Percentiles rank a stretch among this genome's conserved stretches.
phyloP scores from a whole-genome alignment of 441 rosid species.

The Theobroma grandiflorum region DNA sequence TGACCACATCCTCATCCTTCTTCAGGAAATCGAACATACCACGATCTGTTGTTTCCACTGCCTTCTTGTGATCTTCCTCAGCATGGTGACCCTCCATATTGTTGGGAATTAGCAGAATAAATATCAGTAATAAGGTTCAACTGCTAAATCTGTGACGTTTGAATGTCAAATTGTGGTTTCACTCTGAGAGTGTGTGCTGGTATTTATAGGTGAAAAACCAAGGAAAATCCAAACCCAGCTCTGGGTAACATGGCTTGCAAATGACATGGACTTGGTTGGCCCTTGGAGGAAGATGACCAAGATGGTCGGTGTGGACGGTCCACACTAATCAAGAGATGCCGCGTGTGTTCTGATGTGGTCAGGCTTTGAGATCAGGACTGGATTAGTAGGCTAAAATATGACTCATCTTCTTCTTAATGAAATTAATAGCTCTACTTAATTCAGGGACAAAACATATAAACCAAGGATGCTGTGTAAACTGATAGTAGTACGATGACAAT shows the following conservation, averaged over 20 bases:
- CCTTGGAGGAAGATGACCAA: conserved; percentile 18
- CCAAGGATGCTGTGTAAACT: background rate
- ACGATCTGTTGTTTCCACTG: conserved; percentile 41
- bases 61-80: conserved; percentile 35
- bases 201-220: conserved; percentile 10
- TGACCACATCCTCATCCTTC: conserved; percentile 35
- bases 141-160: background rate
- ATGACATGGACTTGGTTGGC: conserved; percentile 5
- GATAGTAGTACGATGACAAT: no score
- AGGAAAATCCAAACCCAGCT: background rate
- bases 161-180: conserved; percentile 1
- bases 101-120: background rate
- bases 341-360: conserved; percentile 1
- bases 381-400: background rate
- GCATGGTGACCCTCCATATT: conserved; percentile 45
- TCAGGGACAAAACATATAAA: background rate
- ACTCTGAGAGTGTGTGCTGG: background rate
- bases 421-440: background rate
- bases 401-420: background rate
- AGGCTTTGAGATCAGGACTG: background rate
- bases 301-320: conserved; percentile 36
- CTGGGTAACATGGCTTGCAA: background rate
- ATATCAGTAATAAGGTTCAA: background rate
- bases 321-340: conserved; percentile 32
- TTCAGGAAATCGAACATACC: conserved; percentile 54